Percentiles rank a stretch among this genome's conserved stretches.
Evolutionary conservation across 1,139 yeast genomes (phyloP).

Genomic region (Pneumocystis wakefieldiae): DNA sequence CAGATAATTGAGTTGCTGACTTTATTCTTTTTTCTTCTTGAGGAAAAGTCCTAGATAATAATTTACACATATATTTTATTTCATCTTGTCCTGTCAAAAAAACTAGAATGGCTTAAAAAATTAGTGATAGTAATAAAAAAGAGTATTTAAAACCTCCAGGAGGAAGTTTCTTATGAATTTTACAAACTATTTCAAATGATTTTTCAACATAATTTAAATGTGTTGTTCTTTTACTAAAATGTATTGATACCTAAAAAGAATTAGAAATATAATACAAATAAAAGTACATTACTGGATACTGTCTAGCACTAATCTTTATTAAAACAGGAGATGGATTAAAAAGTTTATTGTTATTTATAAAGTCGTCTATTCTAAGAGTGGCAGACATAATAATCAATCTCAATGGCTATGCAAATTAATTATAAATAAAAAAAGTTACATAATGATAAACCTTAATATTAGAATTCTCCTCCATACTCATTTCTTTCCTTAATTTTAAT

Average conservation of each 20-base stretch:
- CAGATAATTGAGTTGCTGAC: neutral
- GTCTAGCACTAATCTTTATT: slow-evolving; percentile 83
- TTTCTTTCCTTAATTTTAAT: slow-evolving; percentile 51
- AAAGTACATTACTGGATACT: slow-evolving; percentile 53
- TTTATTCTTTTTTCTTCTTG: neutral
- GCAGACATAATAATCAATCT: slow-evolving; percentile 73
- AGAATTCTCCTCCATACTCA: slow-evolving; percentile 29
- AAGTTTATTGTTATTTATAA: slow-evolving; percentile 60
- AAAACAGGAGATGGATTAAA: slow-evolving; percentile 80
- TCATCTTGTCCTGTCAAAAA: slow-evolving; percentile 93
- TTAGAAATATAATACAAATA: neutral
- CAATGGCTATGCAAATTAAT: slow-evolving; percentile 32
- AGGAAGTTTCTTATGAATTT: slow-evolving; percentile 74
- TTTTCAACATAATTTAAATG: slow-evolving; percentile 63
- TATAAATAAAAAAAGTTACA: neutral
- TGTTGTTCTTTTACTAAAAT: slow-evolving; percentile 69
- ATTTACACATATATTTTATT: slow-evolving; percentile 60
- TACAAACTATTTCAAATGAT: slow-evolving; percentile 68
- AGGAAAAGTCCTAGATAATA: slow-evolving; percentile 44
- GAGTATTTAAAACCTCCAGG: slow-evolving; percentile 49
- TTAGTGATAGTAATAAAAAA: neutral
- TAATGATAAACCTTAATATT: slow-evolving; percentile 17
- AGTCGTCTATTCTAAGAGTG: slow-evolving; percentile 82
- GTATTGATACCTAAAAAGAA: slow-evolving; percentile 35
- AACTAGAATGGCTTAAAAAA: slow-evolving; percentile 37